Percentiles rank a stretch among this genome's conserved stretches.
Evolutionary conservation across 2,329 filamentous ascomycete species (phyloP).

Genomic region (Verticillium nonalfalfae): DNA sequence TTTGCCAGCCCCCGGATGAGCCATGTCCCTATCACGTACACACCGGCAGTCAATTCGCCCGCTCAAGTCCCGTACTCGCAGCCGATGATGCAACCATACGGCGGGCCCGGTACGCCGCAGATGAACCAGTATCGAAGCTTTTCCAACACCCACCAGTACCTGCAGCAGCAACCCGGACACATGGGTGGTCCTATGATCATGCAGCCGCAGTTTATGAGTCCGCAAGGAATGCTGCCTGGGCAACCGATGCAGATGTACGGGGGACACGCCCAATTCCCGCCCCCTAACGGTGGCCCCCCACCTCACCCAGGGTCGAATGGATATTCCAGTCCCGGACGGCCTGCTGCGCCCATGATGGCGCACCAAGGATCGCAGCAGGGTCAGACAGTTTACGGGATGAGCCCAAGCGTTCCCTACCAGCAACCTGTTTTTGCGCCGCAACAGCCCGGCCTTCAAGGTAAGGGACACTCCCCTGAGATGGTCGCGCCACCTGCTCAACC

Average conservation of each 20-base stretch:
- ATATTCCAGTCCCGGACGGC: conserved; percentile 82
- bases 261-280: conserved; percentile 58
- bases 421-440: conserved; percentile 68
- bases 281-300: conserved; percentile 43
- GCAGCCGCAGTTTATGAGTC: conserved; percentile 67
- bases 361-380: conserved; percentile 92
- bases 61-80: conserved; percentile 67
- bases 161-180: conserved; percentile 60
- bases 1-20: conserved; percentile 79
- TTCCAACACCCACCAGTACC: conserved; percentile 67
- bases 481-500: background rate
- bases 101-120: conserved; percentile 63
- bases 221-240: conserved; percentile 61
- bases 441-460: conserved; percentile 64
- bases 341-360: conserved; percentile 82
- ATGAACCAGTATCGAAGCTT: conserved; percentile 66
- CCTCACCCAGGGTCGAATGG: conserved; percentile 62
- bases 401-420: conserved; percentile 66
- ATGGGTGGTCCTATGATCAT: conserved; percentile 79
- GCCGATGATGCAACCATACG: conserved; percentile 64
- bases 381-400: conserved; percentile 72
- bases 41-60: conserved; percentile 60
- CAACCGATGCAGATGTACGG: conserved; percentile 80
- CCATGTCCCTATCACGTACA: conserved; percentile 64
- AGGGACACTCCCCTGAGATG: conserved; percentile 31